A percentile compares a stretch with the other conserved stretches of the same genome.
These are phyloP conservation scores for Arthrinium puccinioides DNA, from an alignment of 2,329 filamentous ascomycete species.

Conservation along the genomic window DNA sequence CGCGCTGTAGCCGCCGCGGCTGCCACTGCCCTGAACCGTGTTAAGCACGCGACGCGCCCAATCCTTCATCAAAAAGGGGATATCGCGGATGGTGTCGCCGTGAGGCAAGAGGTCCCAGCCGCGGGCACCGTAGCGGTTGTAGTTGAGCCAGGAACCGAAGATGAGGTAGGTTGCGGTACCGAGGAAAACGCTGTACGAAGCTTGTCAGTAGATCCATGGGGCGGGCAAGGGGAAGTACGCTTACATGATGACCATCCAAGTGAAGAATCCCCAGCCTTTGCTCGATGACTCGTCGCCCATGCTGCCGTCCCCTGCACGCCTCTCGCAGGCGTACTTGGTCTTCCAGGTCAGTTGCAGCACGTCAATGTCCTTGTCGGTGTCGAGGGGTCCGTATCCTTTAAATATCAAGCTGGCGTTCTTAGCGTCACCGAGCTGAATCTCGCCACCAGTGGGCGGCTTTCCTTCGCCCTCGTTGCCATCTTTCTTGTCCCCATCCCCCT, in stretches of 20 bases:
- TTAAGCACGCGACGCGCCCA: slow-evolving; percentile 74
- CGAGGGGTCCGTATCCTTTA: slow-evolving; percentile 60
- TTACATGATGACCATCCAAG: slow-evolving; percentile 92
- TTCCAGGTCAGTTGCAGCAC: slow-evolving; percentile 75
- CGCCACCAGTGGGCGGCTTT: slow-evolving; percentile 36
- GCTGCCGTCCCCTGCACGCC: slow-evolving; percentile 28
- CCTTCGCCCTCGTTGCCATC: slow-evolving; percentile 29
- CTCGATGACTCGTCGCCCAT: slow-evolving; percentile 36
- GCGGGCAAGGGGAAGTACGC: slow-evolving; percentile 25
- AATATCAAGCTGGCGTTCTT: slow-evolving; percentile 61
- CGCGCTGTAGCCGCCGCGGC: slow-evolving; percentile 87
- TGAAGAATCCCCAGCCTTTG: slow-evolving; percentile 86
- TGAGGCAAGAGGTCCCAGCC: slow-evolving; percentile 95
- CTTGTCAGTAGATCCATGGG: slow-evolving; percentile 13
- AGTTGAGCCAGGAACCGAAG: slow-evolving; percentile 98
- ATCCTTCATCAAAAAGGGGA: slow-evolving; percentile 89
- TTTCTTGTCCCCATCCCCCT: slow-evolving; percentile 24
- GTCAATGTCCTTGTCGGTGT: slow-evolving; percentile 46
- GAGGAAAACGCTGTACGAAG: slow-evolving; percentile 75
- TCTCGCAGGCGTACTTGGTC: slow-evolving; percentile 81
- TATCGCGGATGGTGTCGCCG: slow-evolving; percentile 82
- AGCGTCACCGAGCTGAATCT: slow-evolving; percentile 43
- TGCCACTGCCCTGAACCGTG: slow-evolving; percentile 76
- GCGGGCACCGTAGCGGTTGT: slow-evolving; percentile 89
- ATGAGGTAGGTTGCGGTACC: slow-evolving; percentile 84